Percentiles rank a stretch among this genome's conserved stretches.
phyloP scores from a whole-genome alignment of 345 rosid species.

The Eucalyptus sp. region DNA sequence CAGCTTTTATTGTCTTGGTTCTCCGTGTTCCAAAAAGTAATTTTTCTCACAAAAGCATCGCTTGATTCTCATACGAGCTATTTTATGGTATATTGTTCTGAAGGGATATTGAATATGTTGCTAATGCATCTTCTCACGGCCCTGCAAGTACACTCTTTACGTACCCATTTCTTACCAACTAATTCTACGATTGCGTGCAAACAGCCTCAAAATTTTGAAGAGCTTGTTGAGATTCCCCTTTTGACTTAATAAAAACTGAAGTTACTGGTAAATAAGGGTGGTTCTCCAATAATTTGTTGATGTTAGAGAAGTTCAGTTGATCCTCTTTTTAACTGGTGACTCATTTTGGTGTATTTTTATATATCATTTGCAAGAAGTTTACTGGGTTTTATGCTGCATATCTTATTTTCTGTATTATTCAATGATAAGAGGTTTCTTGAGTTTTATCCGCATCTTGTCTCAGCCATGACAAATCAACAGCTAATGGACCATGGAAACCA shows the following conservation, averaged over 20 bases:
- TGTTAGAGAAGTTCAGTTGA: background rate
- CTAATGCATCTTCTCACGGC: background rate
- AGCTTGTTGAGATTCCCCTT: background rate
- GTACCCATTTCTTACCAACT: background rate
- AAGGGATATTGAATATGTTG: background rate
- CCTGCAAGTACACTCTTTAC: background rate
- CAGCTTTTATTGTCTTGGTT: background rate
- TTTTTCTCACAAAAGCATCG: background rate
- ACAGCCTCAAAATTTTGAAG: background rate
- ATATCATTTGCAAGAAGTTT: background rate
- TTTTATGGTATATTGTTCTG: background rate
- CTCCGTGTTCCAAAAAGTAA: background rate
- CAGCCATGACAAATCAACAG: slow-evolving; percentile 93
- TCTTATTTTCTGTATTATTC: background rate
- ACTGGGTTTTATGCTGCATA: background rate
- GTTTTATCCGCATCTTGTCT: background rate
- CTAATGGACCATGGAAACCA: slow-evolving; percentile 61
- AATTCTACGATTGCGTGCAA: background rate
- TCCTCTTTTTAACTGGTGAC: background rate
- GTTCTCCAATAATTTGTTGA: background rate
- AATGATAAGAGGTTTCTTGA: background rate
- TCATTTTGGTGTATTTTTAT: background rate
- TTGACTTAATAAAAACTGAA: background rate
- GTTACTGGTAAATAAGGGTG: background rate
- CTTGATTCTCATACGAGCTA: background rate